These are phyloP conservation scores for Colletotrichum godetiae DNA, from an alignment of 2,329 filamentous ascomycete species.

Conservation along the genomic window DNA sequence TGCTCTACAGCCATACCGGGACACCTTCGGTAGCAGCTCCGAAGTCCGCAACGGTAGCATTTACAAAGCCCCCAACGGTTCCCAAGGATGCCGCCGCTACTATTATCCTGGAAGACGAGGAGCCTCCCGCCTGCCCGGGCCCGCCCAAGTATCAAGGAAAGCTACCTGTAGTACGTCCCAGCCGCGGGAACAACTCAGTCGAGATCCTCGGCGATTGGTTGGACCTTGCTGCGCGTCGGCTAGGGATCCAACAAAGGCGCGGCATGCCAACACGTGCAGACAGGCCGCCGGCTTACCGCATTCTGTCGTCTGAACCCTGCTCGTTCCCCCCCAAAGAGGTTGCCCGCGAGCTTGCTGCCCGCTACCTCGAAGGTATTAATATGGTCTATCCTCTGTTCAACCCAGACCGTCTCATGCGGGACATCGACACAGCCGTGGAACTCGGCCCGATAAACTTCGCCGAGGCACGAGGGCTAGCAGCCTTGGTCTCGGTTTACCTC, in stretches of 20 bases:
- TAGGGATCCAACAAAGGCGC: constrained; percentile 18
- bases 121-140: neutral
- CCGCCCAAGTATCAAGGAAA: constrained; percentile 25
- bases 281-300: neutral
- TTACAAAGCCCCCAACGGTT: too few species aligned
- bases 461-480: neutral
- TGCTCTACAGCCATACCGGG: neutral
- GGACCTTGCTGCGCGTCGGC: constrained; percentile 25
- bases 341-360: constrained; percentile 8
- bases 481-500: constrained; percentile 11
- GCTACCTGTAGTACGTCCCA: constrained; percentile 24
- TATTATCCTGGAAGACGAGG: neutral
- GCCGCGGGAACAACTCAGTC: constrained; percentile 26
- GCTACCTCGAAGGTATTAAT: constrained; percentile 23
- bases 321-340: neutral
- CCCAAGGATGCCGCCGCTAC: neutral
- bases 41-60: neutral
- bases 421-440: constrained; percentile 16
- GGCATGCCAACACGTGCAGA: neutral
- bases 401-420: constrained; percentile 4
- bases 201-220: constrained; percentile 32
- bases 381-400: constrained; percentile 18
- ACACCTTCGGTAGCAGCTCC: neutral
- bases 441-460: neutral
- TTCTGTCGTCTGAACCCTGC: constrained; percentile 12